A percentile compares a stretch with the other conserved stretches of the same genome.
Conservation (phyloP, 2,329 filamentous ascomycete species). For the Endoconidiophora laricicola region DNA sequence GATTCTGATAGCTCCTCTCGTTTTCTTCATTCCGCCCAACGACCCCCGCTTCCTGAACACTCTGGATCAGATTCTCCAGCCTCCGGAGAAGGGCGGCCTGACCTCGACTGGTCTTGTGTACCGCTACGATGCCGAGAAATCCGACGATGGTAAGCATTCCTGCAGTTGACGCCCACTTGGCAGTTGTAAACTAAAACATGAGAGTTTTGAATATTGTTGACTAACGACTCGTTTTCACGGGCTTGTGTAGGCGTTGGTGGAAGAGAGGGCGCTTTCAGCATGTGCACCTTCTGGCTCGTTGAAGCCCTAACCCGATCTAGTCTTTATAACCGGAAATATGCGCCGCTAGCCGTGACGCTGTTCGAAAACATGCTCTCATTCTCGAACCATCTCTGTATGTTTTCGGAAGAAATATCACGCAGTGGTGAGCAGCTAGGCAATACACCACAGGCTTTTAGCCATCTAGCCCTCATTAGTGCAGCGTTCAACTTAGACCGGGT, state of each 20-base stretch:
- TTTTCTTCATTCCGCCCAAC: conserved; percentile 65
- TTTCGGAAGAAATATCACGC: conserved; percentile 61
- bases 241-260: conserved; percentile 46
- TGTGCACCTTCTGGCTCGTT: conserved; percentile 74
- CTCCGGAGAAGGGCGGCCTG: conserved; percentile 58
- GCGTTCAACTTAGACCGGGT: conserved; percentile 57
- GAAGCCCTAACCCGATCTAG: conserved; percentile 58
- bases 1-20: conserved; percentile 58
- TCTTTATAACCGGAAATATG: conserved; percentile 45
- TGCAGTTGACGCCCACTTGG: neutral
- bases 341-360: conserved; percentile 44
- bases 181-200: neutral
- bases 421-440: conserved; percentile 65
- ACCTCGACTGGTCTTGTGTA: conserved; percentile 62
- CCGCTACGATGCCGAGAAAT: conserved; percentile 51
- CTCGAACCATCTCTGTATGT: conserved; percentile 62
- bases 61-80: conserved; percentile 52
- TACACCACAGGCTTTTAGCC: conserved; percentile 64
- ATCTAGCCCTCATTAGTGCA: conserved; percentile 58
- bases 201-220: neutral
- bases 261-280: conserved; percentile 58
- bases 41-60: conserved; percentile 60
- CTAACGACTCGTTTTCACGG: neutral
- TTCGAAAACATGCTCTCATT: conserved; percentile 68
- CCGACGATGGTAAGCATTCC: conserved; percentile 44